Base-by-base conservation (phyloP, 768 basidiomycete genomes). In the Hortiboletus campestris region DNA sequence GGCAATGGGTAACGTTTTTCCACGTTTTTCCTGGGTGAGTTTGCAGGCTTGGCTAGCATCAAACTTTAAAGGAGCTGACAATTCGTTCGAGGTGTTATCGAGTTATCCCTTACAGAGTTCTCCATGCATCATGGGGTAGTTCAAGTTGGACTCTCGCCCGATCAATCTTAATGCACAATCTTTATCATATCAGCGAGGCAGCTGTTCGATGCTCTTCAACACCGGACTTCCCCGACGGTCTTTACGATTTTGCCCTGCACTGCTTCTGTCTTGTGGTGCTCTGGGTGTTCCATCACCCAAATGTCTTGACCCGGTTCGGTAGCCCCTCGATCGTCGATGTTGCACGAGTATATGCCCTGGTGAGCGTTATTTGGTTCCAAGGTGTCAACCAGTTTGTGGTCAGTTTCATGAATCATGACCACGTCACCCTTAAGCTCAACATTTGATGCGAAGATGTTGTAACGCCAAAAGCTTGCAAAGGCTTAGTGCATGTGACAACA, bases 401-500 rank as follows among this genome's bases (percentile, higher is more conserved):
- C 55, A 88, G 88, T 6, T 91, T 90, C 2, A 53, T 84, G 73
- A 85, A 90, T 90, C 2, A 53, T 84, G 73, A 85, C 88, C 3
- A 4, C 39, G 32, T 51, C 28, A 34, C 17, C 20, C 16, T n/a
- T 34, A 34, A 31, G 17, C 40, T 16, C 6, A 13, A 36, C 20
- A 11, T 22, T 28, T 16, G 8, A 38, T 34, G 36, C 39, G 31
- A 46, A 90, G n/a, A 88, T 88, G 87, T 84, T 87, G 67, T 70
- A 84, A 68, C 78, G 89, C 53, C 84, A 89, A 46, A 83, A 76
- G 58, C 73, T 85, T 55, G 89, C 93, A 75, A 88, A 90, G 63
- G 78, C 83, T 43, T 88, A 91, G 86, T 69, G 63, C 70, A 17
- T 83, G 85, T 67, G 84, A 80, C 62, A 86, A 88, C 51, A 71